A percentile compares a stretch with the other conserved stretches of the same genome.
These are phyloP conservation scores for Aschersonia sp. DNA, from an alignment of 2,329 filamentous ascomycete genomes.

Conservation along the genomic window DNA sequence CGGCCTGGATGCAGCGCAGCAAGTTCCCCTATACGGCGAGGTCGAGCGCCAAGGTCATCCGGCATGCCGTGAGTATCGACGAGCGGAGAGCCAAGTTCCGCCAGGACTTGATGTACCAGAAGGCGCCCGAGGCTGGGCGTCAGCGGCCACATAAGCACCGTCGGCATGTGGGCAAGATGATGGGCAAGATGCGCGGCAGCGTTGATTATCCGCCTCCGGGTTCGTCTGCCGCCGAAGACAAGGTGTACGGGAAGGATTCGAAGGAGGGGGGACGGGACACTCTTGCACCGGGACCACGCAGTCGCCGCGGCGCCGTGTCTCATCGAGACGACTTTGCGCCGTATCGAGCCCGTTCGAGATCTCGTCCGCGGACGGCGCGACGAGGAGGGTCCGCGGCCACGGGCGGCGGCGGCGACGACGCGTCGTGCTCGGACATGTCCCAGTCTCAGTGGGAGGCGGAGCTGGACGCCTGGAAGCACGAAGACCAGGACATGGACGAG, in stretches of 20 bases:
- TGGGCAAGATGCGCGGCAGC: constrained; percentile 8
- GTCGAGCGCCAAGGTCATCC: constrained; percentile 44
- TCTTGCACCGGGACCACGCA: neutral
- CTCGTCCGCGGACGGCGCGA: constrained; percentile 14
- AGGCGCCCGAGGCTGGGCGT: constrained; percentile 6
- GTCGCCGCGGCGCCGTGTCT: constrained; percentile 7
- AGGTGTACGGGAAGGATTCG: neutral
- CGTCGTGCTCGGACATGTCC: constrained; percentile 16
- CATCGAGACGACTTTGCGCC: constrained; percentile 16
- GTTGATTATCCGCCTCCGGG: constrained; percentile 2
- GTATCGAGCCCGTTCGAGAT: constrained; percentile 26
- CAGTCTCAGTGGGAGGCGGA: constrained; percentile 12
- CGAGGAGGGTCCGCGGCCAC: neutral
- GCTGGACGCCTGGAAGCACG: constrained; percentile 26
- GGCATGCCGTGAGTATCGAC: constrained; percentile 58
- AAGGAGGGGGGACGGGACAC: neutral
- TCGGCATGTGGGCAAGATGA: constrained; percentile 8
- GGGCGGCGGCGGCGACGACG: constrained; percentile 12
- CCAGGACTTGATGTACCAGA: constrained; percentile 52
- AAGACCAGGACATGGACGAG: constrained; percentile 62
- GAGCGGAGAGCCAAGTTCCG: constrained; percentile 59
- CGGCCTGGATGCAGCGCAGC: constrained; percentile 61
- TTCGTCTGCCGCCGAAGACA: neutral
- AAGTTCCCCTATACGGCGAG: constrained; percentile 58
- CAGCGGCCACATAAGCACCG: constrained; percentile 9